Conservation (phyloP, 2,329 filamentous ascomycete species). For the Colletotrichum falcatum region DNA sequence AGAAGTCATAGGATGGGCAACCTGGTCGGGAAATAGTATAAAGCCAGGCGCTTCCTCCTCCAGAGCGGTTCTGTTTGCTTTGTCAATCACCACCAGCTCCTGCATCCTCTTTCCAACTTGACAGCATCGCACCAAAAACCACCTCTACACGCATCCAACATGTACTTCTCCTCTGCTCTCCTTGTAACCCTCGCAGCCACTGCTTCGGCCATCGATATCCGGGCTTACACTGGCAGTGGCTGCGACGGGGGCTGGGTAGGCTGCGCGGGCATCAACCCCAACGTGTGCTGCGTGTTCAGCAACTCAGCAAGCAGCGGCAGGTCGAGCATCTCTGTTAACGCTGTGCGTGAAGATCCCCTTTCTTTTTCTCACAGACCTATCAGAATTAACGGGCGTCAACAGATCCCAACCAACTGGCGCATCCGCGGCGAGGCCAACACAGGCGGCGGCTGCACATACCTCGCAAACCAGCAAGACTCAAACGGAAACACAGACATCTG, state of each 20-base stretch:
- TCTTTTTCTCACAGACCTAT: background rate
- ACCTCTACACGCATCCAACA: constrained; percentile 1
- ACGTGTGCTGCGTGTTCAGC: constrained; percentile 29
- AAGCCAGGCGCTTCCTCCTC: background rate
- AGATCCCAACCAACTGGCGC: constrained; percentile 34
- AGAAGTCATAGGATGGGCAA: background rate
- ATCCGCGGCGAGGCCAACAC: constrained; percentile 19
- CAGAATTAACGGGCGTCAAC: background rate
- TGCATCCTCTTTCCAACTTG: background rate
- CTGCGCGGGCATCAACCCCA: constrained; percentile 29
- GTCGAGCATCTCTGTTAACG: constrained; percentile 8
- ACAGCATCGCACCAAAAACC: background rate
- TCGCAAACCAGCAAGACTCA: constrained; percentile 5
- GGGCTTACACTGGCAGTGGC: background rate
- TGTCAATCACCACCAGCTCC: constrained; percentile 6
- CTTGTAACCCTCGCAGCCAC: constrained; percentile 21
- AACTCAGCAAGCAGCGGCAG: constrained; percentile 16
- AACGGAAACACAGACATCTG: background rate
- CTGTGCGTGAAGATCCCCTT: constrained; percentile 15
- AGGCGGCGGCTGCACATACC: constrained; percentile 6
- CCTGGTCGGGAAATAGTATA: constrained; percentile 6
- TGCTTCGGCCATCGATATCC: constrained; percentile 25
- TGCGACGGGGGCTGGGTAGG: background rate
- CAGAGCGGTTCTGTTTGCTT: background rate
- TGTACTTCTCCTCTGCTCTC: constrained; percentile 15